These are phyloP conservation scores for Cladophialophora psammophila DNA, from an alignment of 2,329 filamentous ascomycete species.

Conservation along the genomic window DNA sequence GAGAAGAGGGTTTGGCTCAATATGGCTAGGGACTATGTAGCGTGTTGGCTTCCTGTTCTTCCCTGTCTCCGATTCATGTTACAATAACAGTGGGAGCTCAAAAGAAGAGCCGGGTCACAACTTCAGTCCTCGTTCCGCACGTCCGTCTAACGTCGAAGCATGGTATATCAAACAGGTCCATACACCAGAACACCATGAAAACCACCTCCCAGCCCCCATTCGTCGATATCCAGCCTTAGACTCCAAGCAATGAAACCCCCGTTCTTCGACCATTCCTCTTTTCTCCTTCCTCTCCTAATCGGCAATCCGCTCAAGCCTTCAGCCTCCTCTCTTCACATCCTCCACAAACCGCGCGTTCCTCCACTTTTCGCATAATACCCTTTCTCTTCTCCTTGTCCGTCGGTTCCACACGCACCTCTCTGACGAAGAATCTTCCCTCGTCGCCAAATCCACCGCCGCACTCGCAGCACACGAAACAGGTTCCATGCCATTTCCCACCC, in stretches of 20 bases:
- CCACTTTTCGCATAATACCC: constrained; percentile 48
- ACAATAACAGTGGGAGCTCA: background rate
- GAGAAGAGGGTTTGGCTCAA: background rate
- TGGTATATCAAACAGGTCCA: background rate
- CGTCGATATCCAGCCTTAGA: background rate
- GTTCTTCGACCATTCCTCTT: background rate
- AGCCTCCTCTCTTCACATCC: constrained; percentile 67
- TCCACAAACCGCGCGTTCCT: constrained; percentile 68
- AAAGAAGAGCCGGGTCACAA: background rate
- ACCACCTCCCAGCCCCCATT: background rate
- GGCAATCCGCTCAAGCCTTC: constrained; percentile 54
- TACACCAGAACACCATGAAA: background rate
- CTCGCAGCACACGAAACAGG: constrained; percentile 84
- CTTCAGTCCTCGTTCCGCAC: background rate
- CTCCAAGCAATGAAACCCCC: background rate
- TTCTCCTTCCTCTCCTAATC: background rate
- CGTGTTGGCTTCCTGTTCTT: background rate
- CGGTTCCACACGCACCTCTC: constrained; percentile 58
- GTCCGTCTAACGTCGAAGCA: background rate
- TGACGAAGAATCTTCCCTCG: constrained; percentile 69
- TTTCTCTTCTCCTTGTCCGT: constrained; percentile 56
- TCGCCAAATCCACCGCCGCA: constrained; percentile 65
- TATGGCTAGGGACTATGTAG: background rate
- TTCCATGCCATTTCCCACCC: constrained; percentile 90
- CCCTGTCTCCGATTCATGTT: background rate